These are phyloP conservation scores for Mangifera indica DNA, from an alignment of 345 rosid species.

Conservation along the genomic window DNA sequence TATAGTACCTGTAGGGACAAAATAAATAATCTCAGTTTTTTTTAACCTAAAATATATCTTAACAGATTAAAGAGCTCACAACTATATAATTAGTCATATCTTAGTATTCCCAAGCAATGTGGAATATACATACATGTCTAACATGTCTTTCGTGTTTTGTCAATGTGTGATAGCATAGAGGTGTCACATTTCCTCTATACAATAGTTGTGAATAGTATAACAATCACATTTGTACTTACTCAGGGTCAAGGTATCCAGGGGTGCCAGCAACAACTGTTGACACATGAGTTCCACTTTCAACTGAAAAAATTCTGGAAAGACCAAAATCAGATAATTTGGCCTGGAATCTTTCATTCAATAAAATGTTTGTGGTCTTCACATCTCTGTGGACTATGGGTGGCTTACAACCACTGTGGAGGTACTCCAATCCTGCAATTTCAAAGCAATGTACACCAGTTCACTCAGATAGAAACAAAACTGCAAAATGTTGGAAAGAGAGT, in stretches of 20 bases:
- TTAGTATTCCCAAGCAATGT: no score
- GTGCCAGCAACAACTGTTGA: slow-evolving; percentile 31
- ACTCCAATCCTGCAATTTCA: slow-evolving; percentile 29
- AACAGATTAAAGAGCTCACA: no score
- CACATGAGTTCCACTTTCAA: slow-evolving; percentile 17
- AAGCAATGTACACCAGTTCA: not conserved
- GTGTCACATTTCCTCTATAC: no score
- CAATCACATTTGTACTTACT: slow-evolving; percentile 16
- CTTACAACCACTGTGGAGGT: slow-evolving; percentile 27
- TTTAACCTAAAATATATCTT: no score
- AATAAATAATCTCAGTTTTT: not conserved
- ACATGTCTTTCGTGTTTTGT: no score
- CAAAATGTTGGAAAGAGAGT: no score
- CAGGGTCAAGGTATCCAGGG: slow-evolving; percentile 28
- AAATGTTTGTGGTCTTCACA: no score
- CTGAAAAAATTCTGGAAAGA: slow-evolving; percentile 22
- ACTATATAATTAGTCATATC: no score
- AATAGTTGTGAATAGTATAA: no score
- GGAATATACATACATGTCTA: no score
- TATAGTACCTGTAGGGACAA: slow-evolving; percentile 23
- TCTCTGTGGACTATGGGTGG: no score
- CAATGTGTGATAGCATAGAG: no score
- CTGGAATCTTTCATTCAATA: not conserved
- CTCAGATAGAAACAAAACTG: not conserved
- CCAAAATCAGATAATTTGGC: slow-evolving; percentile 40